Conservation (phyloP, 2,329 filamentous ascomycete species). For the Talaromyces sp. region DNA sequence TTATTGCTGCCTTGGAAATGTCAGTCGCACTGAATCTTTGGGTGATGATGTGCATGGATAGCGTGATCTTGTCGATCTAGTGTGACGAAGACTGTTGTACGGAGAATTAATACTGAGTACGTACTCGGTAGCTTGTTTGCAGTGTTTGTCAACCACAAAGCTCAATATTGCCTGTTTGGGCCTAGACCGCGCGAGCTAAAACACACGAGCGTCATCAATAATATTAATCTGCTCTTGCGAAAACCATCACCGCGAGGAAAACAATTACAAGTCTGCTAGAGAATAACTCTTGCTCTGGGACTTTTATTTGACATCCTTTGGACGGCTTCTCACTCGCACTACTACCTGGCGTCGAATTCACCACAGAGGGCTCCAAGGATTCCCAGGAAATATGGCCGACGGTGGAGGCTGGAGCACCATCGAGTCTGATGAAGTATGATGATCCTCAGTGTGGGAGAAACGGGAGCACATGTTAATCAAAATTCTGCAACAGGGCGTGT, state of each 20-base stretch:
- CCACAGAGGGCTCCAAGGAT: not conserved
- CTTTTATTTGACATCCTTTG: not conserved
- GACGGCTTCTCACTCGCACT: not conserved
- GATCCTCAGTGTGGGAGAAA: conserved; percentile 22
- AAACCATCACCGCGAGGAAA: not conserved
- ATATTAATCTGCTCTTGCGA: not conserved
- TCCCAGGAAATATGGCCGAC: conserved; percentile 47
- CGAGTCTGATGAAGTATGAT: conserved; percentile 85
- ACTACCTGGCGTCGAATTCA: not conserved
- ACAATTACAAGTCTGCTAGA: not conserved
- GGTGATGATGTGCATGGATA: not conserved
- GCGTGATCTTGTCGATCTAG: not conserved
- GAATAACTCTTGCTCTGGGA: not conserved
- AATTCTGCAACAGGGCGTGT: conserved; percentile 63
- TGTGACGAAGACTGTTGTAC: not conserved
- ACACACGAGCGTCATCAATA: not conserved
- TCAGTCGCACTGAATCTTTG: not conserved
- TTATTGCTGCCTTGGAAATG: not conserved
- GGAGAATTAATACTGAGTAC: not conserved
- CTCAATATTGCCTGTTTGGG: not conserved
- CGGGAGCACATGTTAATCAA: not conserved
- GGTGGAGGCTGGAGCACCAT: conserved; percentile 86
- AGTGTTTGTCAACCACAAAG: not conserved
- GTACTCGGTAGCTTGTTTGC: not conserved
- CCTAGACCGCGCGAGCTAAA: not conserved